These are phyloP conservation scores for Brasilioporus rufonigricans DNA, from an alignment of 768 basidiomycete species.

Conservation along the genomic window DNA sequence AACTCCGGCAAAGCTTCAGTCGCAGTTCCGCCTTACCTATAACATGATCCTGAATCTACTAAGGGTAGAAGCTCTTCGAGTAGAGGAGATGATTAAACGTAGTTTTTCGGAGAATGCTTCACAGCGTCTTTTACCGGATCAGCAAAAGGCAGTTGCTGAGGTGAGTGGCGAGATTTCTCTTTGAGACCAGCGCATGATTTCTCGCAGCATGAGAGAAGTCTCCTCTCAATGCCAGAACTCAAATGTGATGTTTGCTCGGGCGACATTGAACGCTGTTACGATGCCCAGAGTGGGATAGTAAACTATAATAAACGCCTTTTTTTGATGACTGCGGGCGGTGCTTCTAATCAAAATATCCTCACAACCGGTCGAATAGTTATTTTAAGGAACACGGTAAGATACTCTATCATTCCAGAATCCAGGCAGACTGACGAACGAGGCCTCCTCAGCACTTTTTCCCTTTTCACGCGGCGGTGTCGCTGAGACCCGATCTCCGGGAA, in stretches of 20 bases:
- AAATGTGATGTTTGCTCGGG: constrained; percentile 64
- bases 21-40: constrained; percentile 97
- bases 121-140: constrained; percentile 87
- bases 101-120: constrained; percentile 98
- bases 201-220: constrained; percentile 64
- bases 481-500: constrained; percentile 60
- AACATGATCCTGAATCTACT: constrained; percentile 99
- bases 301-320: constrained; percentile 62
- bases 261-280: constrained; percentile 78
- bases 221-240: constrained; percentile 62
- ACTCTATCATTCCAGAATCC: background rate
- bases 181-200: constrained; percentile 7
- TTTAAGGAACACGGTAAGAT: constrained; percentile 73
- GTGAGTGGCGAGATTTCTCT: constrained; percentile 40
- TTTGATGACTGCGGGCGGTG: constrained; percentile 53
- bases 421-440: background rate
- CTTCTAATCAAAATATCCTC: constrained; percentile 68
- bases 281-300: constrained; percentile 61
- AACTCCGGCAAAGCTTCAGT: constrained; percentile 86
- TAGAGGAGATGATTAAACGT: constrained; percentile 99
- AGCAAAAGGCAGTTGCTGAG: constrained; percentile 84
- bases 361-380: constrained; percentile 77
- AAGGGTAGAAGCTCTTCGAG: constrained; percentile 90
- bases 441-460: constrained; percentile 67
- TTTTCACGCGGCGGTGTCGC: constrained; percentile 67